Conservation (phyloP, 805 yeast species). For the Nakazawaea laoshanensis region DNA sequence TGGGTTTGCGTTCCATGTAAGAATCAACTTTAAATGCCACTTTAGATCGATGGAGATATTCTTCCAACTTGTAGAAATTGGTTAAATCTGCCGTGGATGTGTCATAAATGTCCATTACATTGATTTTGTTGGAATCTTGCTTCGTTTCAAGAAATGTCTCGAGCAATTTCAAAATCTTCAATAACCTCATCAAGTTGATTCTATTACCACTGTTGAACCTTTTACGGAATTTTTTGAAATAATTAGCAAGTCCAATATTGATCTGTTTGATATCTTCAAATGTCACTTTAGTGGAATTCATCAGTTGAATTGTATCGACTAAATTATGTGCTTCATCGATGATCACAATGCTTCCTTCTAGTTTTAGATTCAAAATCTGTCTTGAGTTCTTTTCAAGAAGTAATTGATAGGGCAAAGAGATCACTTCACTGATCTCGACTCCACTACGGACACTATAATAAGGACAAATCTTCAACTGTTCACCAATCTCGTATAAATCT, state of each 20-base stretch:
- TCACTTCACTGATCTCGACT: conserved; percentile 54
- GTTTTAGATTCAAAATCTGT: conserved; percentile 44
- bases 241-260: conserved; percentile 39
- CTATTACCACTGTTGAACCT: conserved; percentile 66
- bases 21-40: conserved; percentile 79
- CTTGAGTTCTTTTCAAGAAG: conserved; percentile 57
- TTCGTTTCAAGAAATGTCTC: conserved; percentile 33
- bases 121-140: conserved; percentile 20
- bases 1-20: conserved; percentile 35
- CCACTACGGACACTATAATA: conserved; percentile 67
- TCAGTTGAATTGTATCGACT: conserved; percentile 62
- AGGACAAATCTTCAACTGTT: conserved; percentile 56
- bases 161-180: conserved; percentile 46
- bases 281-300: conserved; percentile 57
- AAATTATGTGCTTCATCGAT: conserved; percentile 93
- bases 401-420: conserved; percentile 82
- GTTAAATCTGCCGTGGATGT: conserved; percentile 60
- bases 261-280: conserved; percentile 37
- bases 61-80: conserved; percentile 59
- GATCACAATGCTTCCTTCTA: conserved; percentile 60
- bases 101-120: conserved; percentile 44
- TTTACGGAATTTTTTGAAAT: conserved; percentile 51
- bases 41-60: conserved; percentile 58
- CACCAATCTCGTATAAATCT: conserved; percentile 59
- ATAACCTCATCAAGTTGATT: conserved; percentile 55